Evolutionary conservation across 139 green algal genomes (phyloP).

Genomic region (Pedinophyceae sp.): DNA sequence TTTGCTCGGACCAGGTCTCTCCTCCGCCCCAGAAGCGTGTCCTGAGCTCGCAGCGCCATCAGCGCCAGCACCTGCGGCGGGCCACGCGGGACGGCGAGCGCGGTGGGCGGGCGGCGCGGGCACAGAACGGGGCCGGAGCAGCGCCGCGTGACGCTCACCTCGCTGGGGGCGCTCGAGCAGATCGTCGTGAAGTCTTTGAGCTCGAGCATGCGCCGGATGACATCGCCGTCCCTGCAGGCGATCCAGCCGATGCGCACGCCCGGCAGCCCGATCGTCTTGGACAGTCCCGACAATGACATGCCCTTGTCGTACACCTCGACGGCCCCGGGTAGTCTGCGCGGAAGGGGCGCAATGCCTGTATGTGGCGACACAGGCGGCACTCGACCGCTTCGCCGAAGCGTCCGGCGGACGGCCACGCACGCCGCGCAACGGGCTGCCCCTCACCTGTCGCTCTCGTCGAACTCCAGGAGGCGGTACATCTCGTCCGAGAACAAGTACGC

Average conservation of each 20-base stretch:
- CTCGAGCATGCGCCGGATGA: conserved; percentile 22
- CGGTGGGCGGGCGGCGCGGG: background rate
- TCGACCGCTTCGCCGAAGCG: conserved; percentile 20
- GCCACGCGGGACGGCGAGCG: background rate
- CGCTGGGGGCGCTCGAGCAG: conserved; percentile 32
- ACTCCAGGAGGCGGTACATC: conserved; percentile 46
- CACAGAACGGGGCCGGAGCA: background rate
- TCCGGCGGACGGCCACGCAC: conserved; percentile 8
- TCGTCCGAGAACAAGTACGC: conserved; percentile 59
- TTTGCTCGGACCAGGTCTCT: too few relatives aligned
- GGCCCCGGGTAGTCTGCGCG: too few relatives aligned
- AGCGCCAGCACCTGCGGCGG: conserved; percentile 57
- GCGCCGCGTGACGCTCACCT: too few relatives aligned
- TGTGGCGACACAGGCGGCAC: conserved; percentile 15
- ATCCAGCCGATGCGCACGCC: conserved; percentile 45
- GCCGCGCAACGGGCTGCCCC: background rate
- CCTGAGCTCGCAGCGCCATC: conserved; percentile 24
- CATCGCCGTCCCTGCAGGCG: conserved; percentile 8
- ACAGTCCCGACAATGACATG: conserved; percentile 44
- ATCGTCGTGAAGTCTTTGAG: conserved; percentile 76
- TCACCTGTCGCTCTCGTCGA: conserved; percentile 3
- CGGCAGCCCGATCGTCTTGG: conserved; percentile 44
- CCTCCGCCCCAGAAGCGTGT: conserved; percentile 23
- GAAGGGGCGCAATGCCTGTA: too few relatives aligned
- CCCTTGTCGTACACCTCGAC: conserved; percentile 28